A percentile compares a stretch with the other conserved stretches of the same genome.
phyloP scores from a whole-genome alignment of 2,329 filamentous ascomycete genomes.

The Microdochium bolleyi region DNA sequence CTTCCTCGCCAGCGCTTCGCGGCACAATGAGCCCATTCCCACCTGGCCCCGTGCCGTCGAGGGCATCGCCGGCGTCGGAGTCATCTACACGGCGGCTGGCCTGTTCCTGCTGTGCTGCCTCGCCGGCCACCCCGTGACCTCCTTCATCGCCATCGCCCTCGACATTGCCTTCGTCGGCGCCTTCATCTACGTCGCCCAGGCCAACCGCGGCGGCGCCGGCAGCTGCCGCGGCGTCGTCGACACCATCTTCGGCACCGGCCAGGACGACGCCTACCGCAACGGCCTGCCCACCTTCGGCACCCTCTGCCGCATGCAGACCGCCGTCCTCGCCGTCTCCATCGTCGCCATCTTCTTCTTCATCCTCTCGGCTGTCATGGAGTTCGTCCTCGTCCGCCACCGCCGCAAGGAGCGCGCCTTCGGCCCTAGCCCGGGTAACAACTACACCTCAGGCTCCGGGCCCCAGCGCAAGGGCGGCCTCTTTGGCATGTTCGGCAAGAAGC shows the following conservation, averaged over 20 bases:
- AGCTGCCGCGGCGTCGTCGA: slow-evolving; percentile 53
- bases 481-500: slow-evolving; percentile 17
- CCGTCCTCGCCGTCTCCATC: slow-evolving; percentile 69
- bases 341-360: slow-evolving; percentile 77
- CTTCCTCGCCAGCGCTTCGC: slow-evolving; percentile 67
- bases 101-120: slow-evolving; percentile 71
- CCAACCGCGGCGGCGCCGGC: slow-evolving; percentile 61
- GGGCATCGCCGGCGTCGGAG: slow-evolving; percentile 67
- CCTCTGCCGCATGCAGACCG: slow-evolving; percentile 70
- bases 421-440: slow-evolving; percentile 30
- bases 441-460: slow-evolving; percentile 24
- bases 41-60: slow-evolving; percentile 65
- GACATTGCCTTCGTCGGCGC: slow-evolving; percentile 68
- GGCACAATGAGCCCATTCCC: slow-evolving; percentile 55
- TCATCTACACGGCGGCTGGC: slow-evolving; percentile 67
- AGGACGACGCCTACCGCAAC: slow-evolving; percentile 37
- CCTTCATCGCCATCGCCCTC: slow-evolving; percentile 64
- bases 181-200: slow-evolving; percentile 75
- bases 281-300: slow-evolving; percentile 37
- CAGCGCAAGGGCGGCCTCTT: slow-evolving; percentile 17
- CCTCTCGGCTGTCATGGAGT: slow-evolving; percentile 60
- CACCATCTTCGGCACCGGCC: slow-evolving; percentile 62
- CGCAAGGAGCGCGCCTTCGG: slow-evolving; percentile 38
- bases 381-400: slow-evolving; percentile 62
- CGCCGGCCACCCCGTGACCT: slow-evolving; percentile 66